Evolutionary conservation across 345 rosid genomes (phyloP).

Genomic region (Excoecaria agallocha): DNA sequence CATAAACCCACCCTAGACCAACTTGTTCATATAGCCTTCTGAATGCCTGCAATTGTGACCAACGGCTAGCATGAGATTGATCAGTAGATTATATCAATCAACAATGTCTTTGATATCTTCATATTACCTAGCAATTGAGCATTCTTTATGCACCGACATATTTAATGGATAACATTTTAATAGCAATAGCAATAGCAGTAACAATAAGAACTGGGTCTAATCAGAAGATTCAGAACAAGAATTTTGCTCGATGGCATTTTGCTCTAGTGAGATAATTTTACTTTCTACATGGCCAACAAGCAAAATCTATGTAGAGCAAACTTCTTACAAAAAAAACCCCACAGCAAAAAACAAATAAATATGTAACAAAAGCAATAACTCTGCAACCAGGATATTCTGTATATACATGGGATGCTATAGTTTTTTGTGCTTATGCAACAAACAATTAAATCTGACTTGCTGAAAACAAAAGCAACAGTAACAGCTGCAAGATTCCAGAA

Average conservation of each 20-base stretch:
- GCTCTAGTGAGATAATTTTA: background rate
- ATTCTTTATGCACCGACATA: background rate
- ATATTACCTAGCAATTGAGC: background rate
- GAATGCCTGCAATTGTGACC: slow-evolving; percentile 64
- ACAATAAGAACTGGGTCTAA: background rate
- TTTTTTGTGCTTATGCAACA: background rate
- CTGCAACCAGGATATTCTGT: background rate
- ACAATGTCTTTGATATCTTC: background rate
- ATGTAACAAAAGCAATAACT: background rate
- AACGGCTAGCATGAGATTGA: background rate
- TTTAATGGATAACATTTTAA: background rate
- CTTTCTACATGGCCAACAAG: background rate
- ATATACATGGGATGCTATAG: background rate
- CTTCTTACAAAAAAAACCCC: too few species aligned
- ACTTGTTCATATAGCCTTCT: slow-evolving; percentile 74
- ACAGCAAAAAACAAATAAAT: background rate
- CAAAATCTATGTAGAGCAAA: background rate
- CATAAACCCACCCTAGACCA: slow-evolving; percentile 91
- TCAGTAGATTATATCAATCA: background rate
- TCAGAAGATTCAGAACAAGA: background rate
- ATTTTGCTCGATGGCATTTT: background rate
- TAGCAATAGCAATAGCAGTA: too few species aligned
- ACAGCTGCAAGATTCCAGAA: background rate
- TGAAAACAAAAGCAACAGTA: background rate
- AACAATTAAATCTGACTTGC: background rate